Conservation (phyloP, 768 basidiomycete genomes). For the Tephrocybe sp. region DNA sequence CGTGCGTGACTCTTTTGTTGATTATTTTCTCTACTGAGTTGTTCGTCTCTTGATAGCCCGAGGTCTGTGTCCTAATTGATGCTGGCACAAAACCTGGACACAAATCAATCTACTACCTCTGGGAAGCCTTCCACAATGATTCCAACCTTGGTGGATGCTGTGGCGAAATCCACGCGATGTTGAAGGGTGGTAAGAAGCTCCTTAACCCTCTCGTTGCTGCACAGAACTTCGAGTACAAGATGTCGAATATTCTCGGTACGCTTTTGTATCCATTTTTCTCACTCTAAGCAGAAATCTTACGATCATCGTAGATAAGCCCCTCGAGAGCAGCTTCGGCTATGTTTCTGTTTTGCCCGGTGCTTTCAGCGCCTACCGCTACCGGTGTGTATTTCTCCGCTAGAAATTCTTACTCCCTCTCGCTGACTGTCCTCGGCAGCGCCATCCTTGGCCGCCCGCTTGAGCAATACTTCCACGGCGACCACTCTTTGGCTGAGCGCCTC, state of each 20-base stretch:
- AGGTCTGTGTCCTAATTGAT: slow-evolving; percentile 89
- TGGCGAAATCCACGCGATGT: slow-evolving; percentile 95
- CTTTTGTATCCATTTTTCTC: not conserved
- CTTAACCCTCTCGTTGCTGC: slow-evolving; percentile 91
- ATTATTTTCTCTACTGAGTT: not conserved
- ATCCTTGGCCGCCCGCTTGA: slow-evolving; percentile 87
- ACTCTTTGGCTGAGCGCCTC: slow-evolving; percentile 85
- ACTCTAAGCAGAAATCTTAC: not conserved
- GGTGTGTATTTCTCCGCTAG: slow-evolving; percentile 1
- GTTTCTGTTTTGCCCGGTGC: slow-evolving; percentile 95
- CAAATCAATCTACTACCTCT: slow-evolving; percentile 93
- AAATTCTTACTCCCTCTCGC: not conserved
- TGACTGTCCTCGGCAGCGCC: slow-evolving; percentile 44
- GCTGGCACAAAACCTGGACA: slow-evolving; percentile 96
- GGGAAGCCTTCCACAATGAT: slow-evolving; percentile 89
- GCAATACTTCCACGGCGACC: slow-evolving; percentile 86
- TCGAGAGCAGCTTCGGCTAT: slow-evolving; percentile 94
- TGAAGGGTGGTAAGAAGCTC: slow-evolving; percentile 89
- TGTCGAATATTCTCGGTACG: slow-evolving; percentile 91
- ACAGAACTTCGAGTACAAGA: slow-evolving; percentile 97
- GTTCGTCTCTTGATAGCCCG: slow-evolving; percentile 53
- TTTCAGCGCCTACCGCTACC: slow-evolving; percentile 89
- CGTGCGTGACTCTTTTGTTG: slow-evolving; percentile 32
- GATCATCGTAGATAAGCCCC: slow-evolving; percentile 69
- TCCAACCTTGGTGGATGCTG: slow-evolving; percentile 80